Evolutionary conservation across 306 rosid genomes (phyloP), one percentile per base, ranked within the genome.

Genomic region (Adenanthera pavonina): DNA sequence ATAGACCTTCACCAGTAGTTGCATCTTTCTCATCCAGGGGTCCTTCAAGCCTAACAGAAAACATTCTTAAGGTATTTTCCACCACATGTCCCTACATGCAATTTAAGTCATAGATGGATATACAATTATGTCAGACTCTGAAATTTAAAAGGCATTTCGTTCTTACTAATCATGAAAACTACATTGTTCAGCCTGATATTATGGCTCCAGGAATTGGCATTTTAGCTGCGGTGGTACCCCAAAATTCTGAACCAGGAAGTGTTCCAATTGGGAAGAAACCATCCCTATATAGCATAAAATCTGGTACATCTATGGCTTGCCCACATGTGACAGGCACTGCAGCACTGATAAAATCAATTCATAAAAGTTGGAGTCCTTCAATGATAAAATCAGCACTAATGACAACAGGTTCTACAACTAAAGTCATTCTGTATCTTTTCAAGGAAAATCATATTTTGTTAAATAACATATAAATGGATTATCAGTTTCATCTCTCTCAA

Each of bases 241-340:
- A 20, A 20, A 43, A 69, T 13, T 87, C 65, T 19, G 91, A 87
- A 80, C 59, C 70, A 19, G 88, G 86, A 20, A 69, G 79, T 16
- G 68, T 77, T 54, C 87, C 91, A n/a, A 17, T 69, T 0, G 91
- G 91, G 19, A 76, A 81, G 80, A 87, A 61, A 52, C 84, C 87
- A 19, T 78, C 94, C 38, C 52, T 71, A 34, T 91, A 77, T 80
- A 78, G 85, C 49, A 46, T 91, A 78, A 89, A n/a, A 79, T 91
- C 92, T 0, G 91, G 94, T 57, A 91, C 94, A 30, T 91, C 94
- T 13, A 91, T 91, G 94, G 87, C 94, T 19, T 91, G 94, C 79
- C 91, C 94, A 19, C 91, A 87, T 49, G 91, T 89, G 46, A 75
- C 95, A 3, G 92, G 95, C 2, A 88, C 92, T 17, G 91, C 87